A percentile compares a stretch with the other conserved stretches of the same genome.
phyloP scores from a whole-genome alignment of 805 yeast genomes.

The Candida coquimbonensis region DNA sequence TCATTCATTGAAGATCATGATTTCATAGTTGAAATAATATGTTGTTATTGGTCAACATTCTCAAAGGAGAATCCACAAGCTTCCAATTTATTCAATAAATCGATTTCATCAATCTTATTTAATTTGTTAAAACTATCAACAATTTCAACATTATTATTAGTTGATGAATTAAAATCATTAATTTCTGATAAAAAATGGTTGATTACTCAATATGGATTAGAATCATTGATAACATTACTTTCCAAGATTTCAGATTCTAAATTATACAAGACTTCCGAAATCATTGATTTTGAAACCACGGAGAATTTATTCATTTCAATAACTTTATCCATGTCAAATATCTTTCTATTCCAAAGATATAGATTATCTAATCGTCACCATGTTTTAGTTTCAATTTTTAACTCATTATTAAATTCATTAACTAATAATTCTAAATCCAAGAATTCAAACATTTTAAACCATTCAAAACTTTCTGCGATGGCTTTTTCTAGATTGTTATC shows the following conservation, averaged over 20 bases:
- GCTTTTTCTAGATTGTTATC: conserved; percentile 51
- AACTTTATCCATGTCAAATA: conserved; percentile 48
- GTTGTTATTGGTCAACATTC: conserved; percentile 7
- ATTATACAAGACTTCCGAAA: background rate
- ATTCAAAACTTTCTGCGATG: conserved; percentile 33
- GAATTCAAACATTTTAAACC: conserved; percentile 14
- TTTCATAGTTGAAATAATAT: conserved; percentile 20
- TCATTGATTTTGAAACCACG: background rate
- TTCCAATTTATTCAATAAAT: conserved; percentile 7
- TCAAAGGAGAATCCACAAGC: conserved; percentile 7
- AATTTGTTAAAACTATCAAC: background rate
- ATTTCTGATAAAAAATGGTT: conserved; percentile 48
- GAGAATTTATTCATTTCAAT: conserved; percentile 23
- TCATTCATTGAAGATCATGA: conserved; percentile 18
- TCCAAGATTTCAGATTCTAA: conserved; percentile 17
- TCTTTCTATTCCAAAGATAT: conserved; percentile 61
- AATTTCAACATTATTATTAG: background rate
- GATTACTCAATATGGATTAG: conserved; percentile 61
- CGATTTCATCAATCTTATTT: conserved; percentile 11
- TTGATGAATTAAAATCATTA: conserved; percentile 29
- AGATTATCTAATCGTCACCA: conserved; percentile 71
- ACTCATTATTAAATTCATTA: conserved; percentile 44
- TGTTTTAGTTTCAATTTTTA: conserved; percentile 43
- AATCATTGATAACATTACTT: conserved; percentile 39
- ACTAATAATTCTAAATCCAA: conserved; percentile 15